These are phyloP conservation scores for Colletotrichum abscissum DNA, from an alignment of 2,329 filamentous ascomycete genomes.

Conservation along the genomic window DNA sequence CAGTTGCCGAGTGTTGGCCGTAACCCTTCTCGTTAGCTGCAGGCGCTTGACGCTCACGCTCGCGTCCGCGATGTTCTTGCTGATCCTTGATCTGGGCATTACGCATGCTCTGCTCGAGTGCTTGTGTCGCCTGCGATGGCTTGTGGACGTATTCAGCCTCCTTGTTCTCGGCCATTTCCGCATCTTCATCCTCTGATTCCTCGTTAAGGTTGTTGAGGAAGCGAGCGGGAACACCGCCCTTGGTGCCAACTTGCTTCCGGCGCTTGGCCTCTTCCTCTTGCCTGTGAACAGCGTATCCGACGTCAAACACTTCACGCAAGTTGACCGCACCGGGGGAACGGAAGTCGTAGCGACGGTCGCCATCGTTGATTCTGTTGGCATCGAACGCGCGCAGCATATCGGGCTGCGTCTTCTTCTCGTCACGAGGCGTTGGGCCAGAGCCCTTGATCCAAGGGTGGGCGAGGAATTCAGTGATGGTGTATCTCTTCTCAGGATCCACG, in stretches of 20 bases:
- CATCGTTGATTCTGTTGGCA: conserved; percentile 61
- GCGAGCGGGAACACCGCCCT: conserved; percentile 67
- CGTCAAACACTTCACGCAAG: conserved; percentile 95
- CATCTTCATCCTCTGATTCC: conserved; percentile 69
- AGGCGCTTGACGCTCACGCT: conserved; percentile 55
- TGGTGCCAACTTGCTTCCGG: conserved; percentile 83
- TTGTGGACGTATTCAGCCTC: conserved; percentile 57
- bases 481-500: conserved; percentile 94
- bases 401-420: conserved; percentile 68
- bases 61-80: conserved; percentile 62
- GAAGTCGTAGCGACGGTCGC: conserved; percentile 86
- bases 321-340: conserved; percentile 95
- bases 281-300: conserved; percentile 96
- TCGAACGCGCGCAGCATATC: conserved; percentile 67
- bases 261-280: conserved; percentile 97
- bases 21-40: conserved; percentile 73
- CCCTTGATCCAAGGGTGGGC: conserved; percentile 92
- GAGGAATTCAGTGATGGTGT: conserved; percentile 92
- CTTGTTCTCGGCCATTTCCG: conserved; percentile 73
- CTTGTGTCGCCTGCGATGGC: conserved; percentile 65
- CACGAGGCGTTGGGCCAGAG: conserved; percentile 66
- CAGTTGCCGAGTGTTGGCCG: conserved; percentile 86
- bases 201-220: conserved; percentile 75
- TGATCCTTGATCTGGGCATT: conserved; percentile 79
- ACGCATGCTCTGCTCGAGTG: conserved; percentile 88